Evolutionary conservation across 495 filamentous ascomycete species (phyloP).

Genomic region (Penicillium parvum): DNA sequence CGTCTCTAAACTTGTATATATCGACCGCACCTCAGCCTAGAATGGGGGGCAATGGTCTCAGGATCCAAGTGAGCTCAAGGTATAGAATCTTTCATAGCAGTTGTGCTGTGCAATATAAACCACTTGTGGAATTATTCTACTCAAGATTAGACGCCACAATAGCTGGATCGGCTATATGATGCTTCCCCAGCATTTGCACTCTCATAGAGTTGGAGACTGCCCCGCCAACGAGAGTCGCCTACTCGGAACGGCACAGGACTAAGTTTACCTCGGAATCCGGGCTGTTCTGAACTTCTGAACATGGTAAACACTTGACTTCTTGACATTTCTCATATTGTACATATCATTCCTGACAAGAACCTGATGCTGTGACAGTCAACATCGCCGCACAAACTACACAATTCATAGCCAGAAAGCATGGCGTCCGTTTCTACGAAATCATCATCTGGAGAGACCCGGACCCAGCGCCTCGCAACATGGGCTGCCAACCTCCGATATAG

Average conservation of each 20-base stretch:
- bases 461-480: slow-evolving; percentile 25
- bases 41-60: too few relatives aligned
- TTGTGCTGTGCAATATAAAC: neutral
- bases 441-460: slow-evolving; percentile 9
- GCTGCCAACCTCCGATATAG: slow-evolving; percentile 20
- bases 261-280: slow-evolving; percentile 11
- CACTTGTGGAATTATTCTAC: slow-evolving; percentile 2
- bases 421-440: neutral
- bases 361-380: neutral
- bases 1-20: neutral
- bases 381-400: neutral
- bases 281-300: neutral
- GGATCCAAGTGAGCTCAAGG: too few relatives aligned
- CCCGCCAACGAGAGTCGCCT: slow-evolving; percentile 10
- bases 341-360: neutral
- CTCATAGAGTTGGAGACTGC: slow-evolving; percentile 2
- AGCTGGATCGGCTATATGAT: slow-evolving; percentile 15
- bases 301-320: neutral
- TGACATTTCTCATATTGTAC: slow-evolving; percentile 3
- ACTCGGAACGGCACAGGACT: slow-evolving; percentile 3
- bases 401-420: neutral
- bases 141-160: slow-evolving; percentile 1
- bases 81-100: too few relatives aligned
- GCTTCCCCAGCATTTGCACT: neutral
- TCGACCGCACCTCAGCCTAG: too few relatives aligned